Percentiles rank a stretch among this genome's conserved stretches.
These are phyloP conservation scores for Sanghuangporus weigelae DNA, from an alignment of 1,284 basidiomycete species.

Conservation along the genomic window DNA sequence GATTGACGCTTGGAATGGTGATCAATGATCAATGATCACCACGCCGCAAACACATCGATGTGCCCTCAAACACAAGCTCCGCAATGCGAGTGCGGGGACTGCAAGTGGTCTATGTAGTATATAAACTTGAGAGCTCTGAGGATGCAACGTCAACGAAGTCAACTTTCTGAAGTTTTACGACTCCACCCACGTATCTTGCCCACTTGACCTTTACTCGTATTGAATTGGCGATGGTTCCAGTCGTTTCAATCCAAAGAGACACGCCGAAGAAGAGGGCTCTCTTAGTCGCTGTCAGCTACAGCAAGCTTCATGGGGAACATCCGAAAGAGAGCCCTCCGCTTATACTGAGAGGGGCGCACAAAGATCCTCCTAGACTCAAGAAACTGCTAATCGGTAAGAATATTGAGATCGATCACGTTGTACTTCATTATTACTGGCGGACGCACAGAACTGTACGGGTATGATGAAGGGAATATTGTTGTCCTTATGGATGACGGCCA, in stretches of 20 bases:
- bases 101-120: too few relatives aligned
- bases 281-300: constrained; percentile 8
- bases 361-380: constrained; percentile 7
- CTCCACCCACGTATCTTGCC: too few relatives aligned
- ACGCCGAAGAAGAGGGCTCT: constrained; percentile 7
- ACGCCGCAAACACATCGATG: too few relatives aligned
- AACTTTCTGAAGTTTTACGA: too few relatives aligned
- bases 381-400: constrained; percentile 10
- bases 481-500: constrained; percentile 15
- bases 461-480: constrained; percentile 10
- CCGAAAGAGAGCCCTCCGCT: constrained; percentile 3
- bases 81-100: too few relatives aligned
- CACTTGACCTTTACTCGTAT: too few relatives aligned
- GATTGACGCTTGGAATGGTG: too few relatives aligned
- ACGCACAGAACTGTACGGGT: constrained; percentile 8
- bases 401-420: background rate
- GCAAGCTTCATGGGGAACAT: background rate
- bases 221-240: background rate
- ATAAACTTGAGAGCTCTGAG: too few relatives aligned
- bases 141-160: too few relatives aligned
- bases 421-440: background rate
- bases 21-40: too few relatives aligned
- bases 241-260: background rate
- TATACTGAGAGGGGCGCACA: background rate
- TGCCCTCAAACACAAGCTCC: too few relatives aligned